These are phyloP conservation scores for Gastrolobium bilobum DNA, from an alignment of 306 rosid species.

Conservation along the genomic window DNA sequence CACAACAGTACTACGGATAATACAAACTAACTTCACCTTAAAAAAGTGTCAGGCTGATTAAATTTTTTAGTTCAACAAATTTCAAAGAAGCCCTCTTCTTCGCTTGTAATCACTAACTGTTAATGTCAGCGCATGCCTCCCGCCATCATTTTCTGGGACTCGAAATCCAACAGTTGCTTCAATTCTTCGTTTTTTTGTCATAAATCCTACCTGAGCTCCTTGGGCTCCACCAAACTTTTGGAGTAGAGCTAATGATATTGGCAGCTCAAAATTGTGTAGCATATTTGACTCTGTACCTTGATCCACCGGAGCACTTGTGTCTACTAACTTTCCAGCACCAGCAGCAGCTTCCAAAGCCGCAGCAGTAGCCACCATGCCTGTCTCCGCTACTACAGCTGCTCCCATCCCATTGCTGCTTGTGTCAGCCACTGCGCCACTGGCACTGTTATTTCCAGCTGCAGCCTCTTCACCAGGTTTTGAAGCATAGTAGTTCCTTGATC, in stretches of 20 bases:
- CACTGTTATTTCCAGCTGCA: constrained; percentile 54
- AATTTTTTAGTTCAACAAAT: constrained; percentile 39
- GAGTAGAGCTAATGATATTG: constrained; percentile 80
- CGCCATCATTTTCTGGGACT: constrained; percentile 81
- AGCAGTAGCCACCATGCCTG: constrained; percentile 80
- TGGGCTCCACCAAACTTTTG: constrained; percentile 85
- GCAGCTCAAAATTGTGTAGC: constrained; percentile 88
- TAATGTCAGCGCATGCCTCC: constrained; percentile 74
- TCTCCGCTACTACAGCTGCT: constrained; percentile 45
- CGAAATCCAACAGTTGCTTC: constrained; percentile 80
- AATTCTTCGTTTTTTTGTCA: constrained; percentile 78
- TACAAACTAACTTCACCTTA: constrained; percentile 5
- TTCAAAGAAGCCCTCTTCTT: constrained; percentile 91
- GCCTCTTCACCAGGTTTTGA: constrained; percentile 64
- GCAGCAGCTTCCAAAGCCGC: constrained; percentile 95
- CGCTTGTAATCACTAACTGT: constrained; percentile 88
- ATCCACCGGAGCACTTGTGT: constrained; percentile 89
- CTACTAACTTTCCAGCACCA: constrained; percentile 92
- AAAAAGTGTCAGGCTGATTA: constrained; percentile 19
- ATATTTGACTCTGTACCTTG: constrained; percentile 78
- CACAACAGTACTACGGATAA: constrained; percentile 24
- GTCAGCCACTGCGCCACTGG: constrained; percentile 44
- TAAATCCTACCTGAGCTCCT: constrained; percentile 82
- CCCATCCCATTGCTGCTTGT: constrained; percentile 48
- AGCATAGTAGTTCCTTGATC: constrained; percentile 90